Evolutionary conservation across 768 basidiomycete species (phyloP).

Genomic region (Daedalea quercina): DNA sequence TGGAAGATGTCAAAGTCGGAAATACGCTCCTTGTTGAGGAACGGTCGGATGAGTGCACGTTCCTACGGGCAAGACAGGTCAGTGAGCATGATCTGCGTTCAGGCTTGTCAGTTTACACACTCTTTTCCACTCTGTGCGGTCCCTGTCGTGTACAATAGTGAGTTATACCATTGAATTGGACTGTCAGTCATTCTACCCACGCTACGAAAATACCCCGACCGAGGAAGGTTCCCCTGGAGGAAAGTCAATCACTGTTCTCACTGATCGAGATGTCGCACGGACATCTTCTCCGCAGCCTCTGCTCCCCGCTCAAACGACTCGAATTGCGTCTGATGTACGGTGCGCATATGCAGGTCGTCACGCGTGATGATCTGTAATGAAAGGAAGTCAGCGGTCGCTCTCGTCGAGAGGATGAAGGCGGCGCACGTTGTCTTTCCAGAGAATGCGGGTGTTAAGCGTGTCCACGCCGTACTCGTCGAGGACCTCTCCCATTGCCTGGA

Average conservation of each 20-base stretch:
- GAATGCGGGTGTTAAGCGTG: conserved; percentile 26
- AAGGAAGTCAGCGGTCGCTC: not conserved
- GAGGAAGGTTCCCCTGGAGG: not conserved
- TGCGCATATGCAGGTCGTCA: not conserved
- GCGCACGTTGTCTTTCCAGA: conserved; percentile 27
- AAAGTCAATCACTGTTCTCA: not conserved
- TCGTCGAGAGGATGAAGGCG: no score
- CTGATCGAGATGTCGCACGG: not conserved
- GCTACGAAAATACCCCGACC: not conserved
- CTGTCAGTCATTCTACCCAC: no score
- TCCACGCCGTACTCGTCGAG: conserved; percentile 21
- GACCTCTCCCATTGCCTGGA: conserved; percentile 20
- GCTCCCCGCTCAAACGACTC: not conserved
- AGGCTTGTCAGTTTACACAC: not conserved
- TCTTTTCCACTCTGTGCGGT: no score
- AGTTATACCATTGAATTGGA: no score
- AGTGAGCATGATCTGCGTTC: not conserved
- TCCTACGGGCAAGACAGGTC: not conserved
- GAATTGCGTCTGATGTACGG: not conserved
- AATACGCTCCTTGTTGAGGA: conserved; percentile 38
- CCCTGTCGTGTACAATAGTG: no score
- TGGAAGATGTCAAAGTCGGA: conserved; percentile 21
- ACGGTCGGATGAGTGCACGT: conserved; percentile 61
- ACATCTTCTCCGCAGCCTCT: not conserved
- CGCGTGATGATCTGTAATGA: not conserved